phyloP scores from a whole-genome alignment of 2,329 filamentous ascomycete species.

The Aspergillus piperis region DNA sequence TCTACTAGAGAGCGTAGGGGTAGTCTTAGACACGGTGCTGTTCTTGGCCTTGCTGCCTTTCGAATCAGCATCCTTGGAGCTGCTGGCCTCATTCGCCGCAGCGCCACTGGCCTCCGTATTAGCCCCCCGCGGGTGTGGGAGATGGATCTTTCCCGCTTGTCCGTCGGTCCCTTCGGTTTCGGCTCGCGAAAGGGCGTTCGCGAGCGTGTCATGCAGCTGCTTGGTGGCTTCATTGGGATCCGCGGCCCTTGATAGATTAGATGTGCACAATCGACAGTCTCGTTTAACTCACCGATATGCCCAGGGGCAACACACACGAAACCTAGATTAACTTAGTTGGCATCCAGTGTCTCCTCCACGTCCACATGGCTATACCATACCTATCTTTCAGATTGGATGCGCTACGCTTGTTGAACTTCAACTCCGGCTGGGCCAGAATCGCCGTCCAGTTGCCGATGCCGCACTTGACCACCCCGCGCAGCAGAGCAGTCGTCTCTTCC shows the following conservation, averaged over 20 bases:
- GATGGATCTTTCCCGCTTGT: conserved; percentile 26
- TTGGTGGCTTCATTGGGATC: conserved; percentile 41
- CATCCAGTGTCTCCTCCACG: background rate
- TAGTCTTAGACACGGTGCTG: conserved; percentile 25
- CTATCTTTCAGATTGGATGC: conserved; percentile 65
- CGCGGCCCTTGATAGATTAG: conserved; percentile 28
- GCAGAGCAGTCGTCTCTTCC: conserved; percentile 60
- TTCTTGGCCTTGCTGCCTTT: conserved; percentile 14
- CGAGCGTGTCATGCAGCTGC: conserved; percentile 39
- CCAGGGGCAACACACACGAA: conserved; percentile 57
- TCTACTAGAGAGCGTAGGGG: conserved; percentile 33
- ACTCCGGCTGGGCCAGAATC: conserved; percentile 59
- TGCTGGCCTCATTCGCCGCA: conserved; percentile 22
- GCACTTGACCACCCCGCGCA: conserved; percentile 61
- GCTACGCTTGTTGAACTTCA: conserved; percentile 60
- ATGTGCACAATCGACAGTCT: background rate
- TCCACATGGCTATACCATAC: conserved; percentile 28
- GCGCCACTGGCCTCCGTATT: conserved; percentile 17
- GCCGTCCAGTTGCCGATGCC: conserved; percentile 67
- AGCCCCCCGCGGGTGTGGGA: conserved; percentile 24
- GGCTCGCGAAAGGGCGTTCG: conserved; percentile 35
- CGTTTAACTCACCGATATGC: conserved; percentile 39
- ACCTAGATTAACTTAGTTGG: conserved; percentile 34
- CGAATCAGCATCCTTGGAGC: conserved; percentile 19
- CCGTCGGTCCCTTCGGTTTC: conserved; percentile 29